A percentile compares a stretch with the other conserved stretches of the same genome.
Conservation (phyloP, 1,284 basidiomycete species). For the Puccinia triticina region DNA sequence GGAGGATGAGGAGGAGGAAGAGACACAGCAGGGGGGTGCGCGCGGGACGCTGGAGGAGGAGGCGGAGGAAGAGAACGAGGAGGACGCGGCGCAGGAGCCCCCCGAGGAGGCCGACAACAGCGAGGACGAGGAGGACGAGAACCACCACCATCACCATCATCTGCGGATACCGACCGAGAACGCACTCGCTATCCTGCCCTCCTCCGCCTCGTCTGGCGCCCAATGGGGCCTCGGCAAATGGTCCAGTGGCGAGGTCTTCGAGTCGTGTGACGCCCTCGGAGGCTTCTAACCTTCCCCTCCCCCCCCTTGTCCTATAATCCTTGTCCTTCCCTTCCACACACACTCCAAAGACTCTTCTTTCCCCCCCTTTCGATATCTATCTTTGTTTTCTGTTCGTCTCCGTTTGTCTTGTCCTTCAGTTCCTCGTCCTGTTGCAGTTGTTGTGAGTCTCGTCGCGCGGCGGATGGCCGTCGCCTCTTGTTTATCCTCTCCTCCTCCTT, state of each 20-base stretch:
- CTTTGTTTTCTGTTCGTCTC: too few species aligned
- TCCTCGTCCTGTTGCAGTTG: too few species aligned
- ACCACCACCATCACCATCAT: constrained; percentile 12
- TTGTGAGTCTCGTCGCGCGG: too few species aligned
- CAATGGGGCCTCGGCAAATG: constrained; percentile 45
- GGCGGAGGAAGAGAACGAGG: constrained; percentile 7
- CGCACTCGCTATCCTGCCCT: not conserved
- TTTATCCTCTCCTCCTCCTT: too few species aligned
- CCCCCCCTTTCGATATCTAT: too few species aligned
- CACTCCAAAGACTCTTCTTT: too few species aligned
- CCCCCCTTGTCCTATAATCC: not conserved
- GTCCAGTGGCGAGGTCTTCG: constrained; percentile 44
- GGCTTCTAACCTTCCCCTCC: constrained; percentile 21
- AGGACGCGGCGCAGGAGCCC: not conserved
- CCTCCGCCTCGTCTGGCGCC: not conserved
- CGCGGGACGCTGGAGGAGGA: not conserved
- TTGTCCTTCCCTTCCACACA: too few species aligned
- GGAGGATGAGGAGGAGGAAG: constrained; percentile 38
- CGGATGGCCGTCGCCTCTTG: too few species aligned
- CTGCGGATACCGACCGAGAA: not conserved
- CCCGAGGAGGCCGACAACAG: not conserved
- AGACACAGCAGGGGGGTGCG: too few species aligned
- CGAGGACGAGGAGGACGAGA: constrained; percentile 1
- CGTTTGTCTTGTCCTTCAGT: too few species aligned
- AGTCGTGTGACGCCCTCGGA: constrained; percentile 40